A percentile compares a stretch with the other conserved stretches of the same genome.
phyloP scores from a whole-genome alignment of 176 grass and related monocot genomes.

The Olyra latifolia region DNA sequence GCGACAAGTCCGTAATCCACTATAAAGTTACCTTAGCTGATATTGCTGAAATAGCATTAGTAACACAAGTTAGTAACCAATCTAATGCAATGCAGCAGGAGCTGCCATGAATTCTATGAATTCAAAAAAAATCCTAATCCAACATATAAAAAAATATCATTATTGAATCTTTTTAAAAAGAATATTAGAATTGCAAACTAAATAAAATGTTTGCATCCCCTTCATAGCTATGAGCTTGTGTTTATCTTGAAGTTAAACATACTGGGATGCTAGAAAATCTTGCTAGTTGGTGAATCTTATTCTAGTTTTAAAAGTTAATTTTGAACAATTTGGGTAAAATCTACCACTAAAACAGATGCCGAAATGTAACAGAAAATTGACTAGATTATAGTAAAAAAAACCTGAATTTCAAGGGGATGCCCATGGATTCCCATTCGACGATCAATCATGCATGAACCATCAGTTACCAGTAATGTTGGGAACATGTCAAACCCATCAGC shows the following conservation, averaged over 20 bases:
- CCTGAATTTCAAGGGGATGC: constrained; percentile 89
- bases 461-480: constrained; percentile 83
- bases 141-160: constrained; percentile 1
- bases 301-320: not conserved
- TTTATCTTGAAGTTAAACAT: not conserved
- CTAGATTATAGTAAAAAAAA: constrained; percentile 4
- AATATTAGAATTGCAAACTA: not conserved
- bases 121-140: not conserved
- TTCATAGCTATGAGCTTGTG: not conserved
- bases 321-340: not conserved
- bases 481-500: constrained; percentile 97
- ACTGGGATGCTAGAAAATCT: not conserved
- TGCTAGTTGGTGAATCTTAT: constrained; percentile 10
- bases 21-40: not conserved
- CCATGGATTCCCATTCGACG: constrained; percentile 91
- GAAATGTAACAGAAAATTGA: constrained; percentile 6
- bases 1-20: not conserved
- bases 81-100: not conserved
- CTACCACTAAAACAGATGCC: constrained; percentile 1
- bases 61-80: not conserved
- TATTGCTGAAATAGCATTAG: not conserved
- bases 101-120: not conserved
- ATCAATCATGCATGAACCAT: constrained; percentile 97
- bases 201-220: not conserved
- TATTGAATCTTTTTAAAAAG: not conserved